Evolutionary conservation across 768 basidiomycete genomes (phyloP), one percentile per base, ranked within the genome.

Genomic region (Agaricus subrufescens): DNA sequence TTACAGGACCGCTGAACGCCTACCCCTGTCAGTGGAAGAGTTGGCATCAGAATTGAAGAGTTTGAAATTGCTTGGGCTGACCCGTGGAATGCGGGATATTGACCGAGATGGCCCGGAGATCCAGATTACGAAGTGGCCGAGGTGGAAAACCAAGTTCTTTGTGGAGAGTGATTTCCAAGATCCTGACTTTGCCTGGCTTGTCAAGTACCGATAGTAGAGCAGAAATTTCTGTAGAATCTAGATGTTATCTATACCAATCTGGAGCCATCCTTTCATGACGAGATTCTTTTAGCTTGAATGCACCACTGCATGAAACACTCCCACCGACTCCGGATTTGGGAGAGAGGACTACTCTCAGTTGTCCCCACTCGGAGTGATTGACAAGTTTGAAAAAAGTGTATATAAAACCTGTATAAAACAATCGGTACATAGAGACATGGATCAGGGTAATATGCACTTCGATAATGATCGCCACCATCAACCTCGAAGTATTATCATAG

Each of bases 131-230:
- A 69, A 72, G 53, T 74, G 73, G 71, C 67, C 72, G 11, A 67
- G 72, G 42, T 74, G 73, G 73, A 72, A 63, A 58, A 68, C 73
- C 52, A 74, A 73, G 60, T 75, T 71, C 54, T 69, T 67, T 52
- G 61, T 67, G 7, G 71, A 71, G 44, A 73, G 71, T 46, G 75
- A 75, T 54, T 75, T 77, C 54, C 46, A 61, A 1, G 66, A 61
- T 57, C 46, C 54, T 4, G 75, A 75, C 57, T 64, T 74, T 46
- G 68, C 69, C 38, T 77, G 75, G 75, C 62, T 77, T 45, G 72
- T 75, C 65, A 67, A 69, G 56, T 73, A 75, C 56, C 67, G 67
- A 47, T 71, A 47, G 65, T 54, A 9, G n/a, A 3, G 14, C 43
- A 9, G 26, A 11, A 8, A 34, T 34, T 19, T 19, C 19, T 34